These are phyloP conservation scores for Dictyostelium brefeldianum DNA, from an alignment of 78 protist species.

Conservation along the genomic window DNA sequence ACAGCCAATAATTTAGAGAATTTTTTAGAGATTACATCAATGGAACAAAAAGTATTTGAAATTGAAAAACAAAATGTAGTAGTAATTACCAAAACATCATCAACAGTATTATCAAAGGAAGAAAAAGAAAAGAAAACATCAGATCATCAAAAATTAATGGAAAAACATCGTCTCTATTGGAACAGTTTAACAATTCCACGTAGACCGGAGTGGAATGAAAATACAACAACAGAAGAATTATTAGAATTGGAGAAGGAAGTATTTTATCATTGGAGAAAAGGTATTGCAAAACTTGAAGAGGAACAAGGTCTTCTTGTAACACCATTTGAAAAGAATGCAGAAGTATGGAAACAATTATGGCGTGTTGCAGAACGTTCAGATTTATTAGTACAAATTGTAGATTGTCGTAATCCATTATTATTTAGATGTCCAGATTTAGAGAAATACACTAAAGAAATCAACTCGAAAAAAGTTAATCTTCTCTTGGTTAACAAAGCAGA, in stretches of 20 bases:
- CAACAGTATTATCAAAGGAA: conserved; percentile 59
- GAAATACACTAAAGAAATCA: conserved; percentile 82
- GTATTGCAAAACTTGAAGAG: conserved; percentile 92
- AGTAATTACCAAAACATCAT: conserved; percentile 48
- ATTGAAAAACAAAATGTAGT: conserved; percentile 84
- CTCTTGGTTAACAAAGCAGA: conserved; percentile 99
- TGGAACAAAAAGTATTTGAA: conserved; percentile 79
- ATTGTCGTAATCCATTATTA: conserved; percentile 97
- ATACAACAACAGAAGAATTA: conserved; percentile 85
- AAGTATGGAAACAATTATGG: conserved; percentile 99
- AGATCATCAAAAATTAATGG: conserved; percentile 24
- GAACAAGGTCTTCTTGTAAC: conserved; percentile 87
- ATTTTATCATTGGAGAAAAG: conserved; percentile 96
- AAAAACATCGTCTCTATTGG: conserved; percentile 44
- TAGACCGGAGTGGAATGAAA: conserved; percentile 91
- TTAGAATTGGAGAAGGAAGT: conserved; percentile 77
- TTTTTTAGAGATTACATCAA: conserved; percentile 56
- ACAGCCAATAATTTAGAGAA: conserved; percentile 41
- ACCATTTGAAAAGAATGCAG: conserved; percentile 98
- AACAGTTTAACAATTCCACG: conserved; percentile 86
- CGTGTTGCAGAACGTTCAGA: conserved; percentile 97
- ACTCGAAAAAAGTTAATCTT: conserved; percentile 56
- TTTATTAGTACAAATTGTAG: conserved; percentile 97
- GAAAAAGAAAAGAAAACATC: conserved; percentile 48
- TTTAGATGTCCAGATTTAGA: conserved; percentile 94